These are phyloP conservation scores for Chrysophaeum taylorii DNA, from an alignment of 352 stramenopile species.

Conservation along the genomic window DNA sequence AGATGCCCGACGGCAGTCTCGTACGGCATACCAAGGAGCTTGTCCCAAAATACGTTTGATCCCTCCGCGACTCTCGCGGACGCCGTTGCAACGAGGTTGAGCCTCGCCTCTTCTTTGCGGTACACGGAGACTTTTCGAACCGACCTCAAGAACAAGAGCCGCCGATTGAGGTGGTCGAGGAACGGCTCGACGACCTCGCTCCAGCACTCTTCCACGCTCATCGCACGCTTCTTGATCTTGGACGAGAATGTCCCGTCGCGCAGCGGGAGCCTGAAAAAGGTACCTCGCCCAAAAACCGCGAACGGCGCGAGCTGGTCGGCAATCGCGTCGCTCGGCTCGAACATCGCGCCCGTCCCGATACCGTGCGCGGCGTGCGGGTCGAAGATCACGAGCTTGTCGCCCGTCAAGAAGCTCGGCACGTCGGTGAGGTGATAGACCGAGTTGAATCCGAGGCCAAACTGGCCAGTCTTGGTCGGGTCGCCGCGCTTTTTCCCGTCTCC, in stretches of 20 bases:
- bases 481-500: constrained; percentile 56
- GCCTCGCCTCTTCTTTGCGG: too few relatives aligned
- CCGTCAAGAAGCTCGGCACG: constrained; percentile 71
- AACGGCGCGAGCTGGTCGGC: background rate
- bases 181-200: background rate
- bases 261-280: background rate
- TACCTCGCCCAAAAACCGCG: background rate
- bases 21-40: too few relatives aligned
- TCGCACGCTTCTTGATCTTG: background rate
- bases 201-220: background rate
- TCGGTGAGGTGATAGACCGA: constrained; percentile 80
- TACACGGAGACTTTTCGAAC: too few relatives aligned
- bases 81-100: too few relatives aligned
- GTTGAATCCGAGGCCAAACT: constrained; percentile 80
- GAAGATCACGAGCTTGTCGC: constrained; percentile 75
- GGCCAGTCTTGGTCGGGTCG: constrained; percentile 66
- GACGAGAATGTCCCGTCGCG: background rate
- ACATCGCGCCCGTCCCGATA: background rate
- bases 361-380: constrained; percentile 69
- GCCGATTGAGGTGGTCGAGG: too few relatives aligned
- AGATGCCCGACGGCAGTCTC: too few relatives aligned
- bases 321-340: background rate
- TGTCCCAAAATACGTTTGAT: too few relatives aligned
- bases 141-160: too few relatives aligned
- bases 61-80: too few relatives aligned